Conservation (phyloP, 2,329 filamentous ascomycete genomes). For the Hortaea sp. region DNA sequence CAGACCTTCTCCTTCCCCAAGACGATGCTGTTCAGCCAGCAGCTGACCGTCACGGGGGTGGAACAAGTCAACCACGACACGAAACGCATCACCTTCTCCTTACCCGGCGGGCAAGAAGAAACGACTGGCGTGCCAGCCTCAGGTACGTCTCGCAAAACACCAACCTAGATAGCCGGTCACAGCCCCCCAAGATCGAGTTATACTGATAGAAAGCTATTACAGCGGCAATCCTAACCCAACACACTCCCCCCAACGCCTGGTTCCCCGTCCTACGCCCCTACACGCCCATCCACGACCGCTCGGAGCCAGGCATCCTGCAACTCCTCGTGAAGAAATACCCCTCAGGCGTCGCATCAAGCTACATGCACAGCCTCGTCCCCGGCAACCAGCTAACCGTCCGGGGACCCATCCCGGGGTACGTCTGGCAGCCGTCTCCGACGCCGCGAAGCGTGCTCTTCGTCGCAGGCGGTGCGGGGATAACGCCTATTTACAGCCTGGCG, state of each 20-base stretch:
- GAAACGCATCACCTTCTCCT: conserved; percentile 21
- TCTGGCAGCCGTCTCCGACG: conserved; percentile 13
- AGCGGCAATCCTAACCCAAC: conserved; percentile 51
- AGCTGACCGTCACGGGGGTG: conserved; percentile 18
- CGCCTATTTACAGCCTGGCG: conserved; percentile 45
- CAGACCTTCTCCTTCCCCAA: conserved; percentile 21
- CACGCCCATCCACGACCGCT: conserved; percentile 50
- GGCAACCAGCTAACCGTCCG: conserved; percentile 53
- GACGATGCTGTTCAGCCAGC: conserved; percentile 23
- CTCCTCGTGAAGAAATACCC: conserved; percentile 61
- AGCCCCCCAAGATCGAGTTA: too few species aligned
- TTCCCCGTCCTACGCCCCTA: conserved; percentile 56
- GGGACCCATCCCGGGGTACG: conserved; percentile 36
- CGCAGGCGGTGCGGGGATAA: conserved; percentile 64
- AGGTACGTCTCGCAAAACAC: not conserved
- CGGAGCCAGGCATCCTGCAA: conserved; percentile 50
- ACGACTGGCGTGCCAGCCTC: conserved; percentile 18
- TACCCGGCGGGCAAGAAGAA: conserved; percentile 19
- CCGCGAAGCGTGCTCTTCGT: conserved; percentile 46
- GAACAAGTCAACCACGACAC: conserved; percentile 27
- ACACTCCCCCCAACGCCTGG: conserved; percentile 45
- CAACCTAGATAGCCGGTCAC: not conserved
- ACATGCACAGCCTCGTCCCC: conserved; percentile 56
- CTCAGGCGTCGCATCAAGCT: conserved; percentile 51
- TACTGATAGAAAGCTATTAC: not conserved